Conservation (phyloP, 371 early-diverging fungal species). For the Mucor plumbeus region DNA sequence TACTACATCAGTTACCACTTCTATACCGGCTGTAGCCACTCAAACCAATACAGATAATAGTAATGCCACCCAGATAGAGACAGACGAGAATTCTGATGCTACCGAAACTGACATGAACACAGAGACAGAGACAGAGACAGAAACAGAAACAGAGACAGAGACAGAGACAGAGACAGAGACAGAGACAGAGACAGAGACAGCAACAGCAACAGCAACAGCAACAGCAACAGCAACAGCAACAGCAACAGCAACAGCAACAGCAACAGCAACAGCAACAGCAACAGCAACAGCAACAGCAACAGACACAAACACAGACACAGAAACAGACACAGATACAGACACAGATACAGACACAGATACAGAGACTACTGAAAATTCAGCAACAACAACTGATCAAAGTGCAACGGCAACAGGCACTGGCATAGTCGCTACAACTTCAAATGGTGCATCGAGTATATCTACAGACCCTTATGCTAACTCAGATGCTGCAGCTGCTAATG, state of each 20-base stretch:
- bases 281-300: background rate
- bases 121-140: background rate
- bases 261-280: background rate
- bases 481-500: slow-evolving; percentile 8
- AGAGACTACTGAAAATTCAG: background rate
- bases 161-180: background rate
- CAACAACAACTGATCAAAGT: background rate
- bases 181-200: background rate
- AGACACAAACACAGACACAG: background rate
- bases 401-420: background rate
- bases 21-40: background rate
- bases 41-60: background rate
- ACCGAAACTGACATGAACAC: background rate
- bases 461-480: slow-evolving; percentile 3
- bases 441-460: background rate
- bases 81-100: background rate
- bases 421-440: background rate
- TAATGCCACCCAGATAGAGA: background rate
- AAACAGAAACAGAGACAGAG: background rate
- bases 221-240: background rate
- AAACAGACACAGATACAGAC: background rate
- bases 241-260: background rate
- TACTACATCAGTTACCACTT: too few relatives aligned
- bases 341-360: background rate
- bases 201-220: background rate